Evolutionary conservation across 2,329 filamentous ascomycete species (phyloP), one percentile per base, ranked within the genome.

Genomic region (Stagonosporopsis rhizophila): DNA sequence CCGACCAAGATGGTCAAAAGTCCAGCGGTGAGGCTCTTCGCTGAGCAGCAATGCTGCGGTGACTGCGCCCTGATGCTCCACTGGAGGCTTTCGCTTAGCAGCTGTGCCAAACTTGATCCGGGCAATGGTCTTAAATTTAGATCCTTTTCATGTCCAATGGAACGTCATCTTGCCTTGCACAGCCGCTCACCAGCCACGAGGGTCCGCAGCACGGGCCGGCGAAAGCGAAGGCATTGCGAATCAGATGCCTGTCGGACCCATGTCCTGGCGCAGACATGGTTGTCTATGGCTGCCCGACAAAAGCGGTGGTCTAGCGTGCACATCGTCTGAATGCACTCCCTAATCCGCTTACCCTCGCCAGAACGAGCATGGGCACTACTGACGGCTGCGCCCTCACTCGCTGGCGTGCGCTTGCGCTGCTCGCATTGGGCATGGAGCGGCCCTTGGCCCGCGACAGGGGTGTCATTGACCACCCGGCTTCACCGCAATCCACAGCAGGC

Each of bases 401-500:
- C 64, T 60, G 52, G 40, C 51, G n/a, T 17, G 55, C 58, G 58
- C 59, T 55, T 38, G 51, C 56, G 52, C 56, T 59, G 48, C 42
- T 61, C 61, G 55, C 54, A 64, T 69, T 59, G 40, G 64, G 67
- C 51, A 61, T 64, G 56, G 65, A 50, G 61, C 49, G 56, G 46
- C 46, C 58, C 59, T 65, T 56, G 59, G 60, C 61, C 62, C 62
- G 58, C 53, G 40, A 54, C 61, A 61, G 67, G 62, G 67, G 61
- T 68, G 47, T 47, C 53, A 32, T 37, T 32, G 53, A 20, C 44
- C 48, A 47, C 27, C 42, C 65, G 64, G 66, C 52, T 66, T 72
- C 74, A 75, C 72, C 74, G 72, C 73, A 67, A 68, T 65, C 67
- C 67, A 60, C 59, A 55, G 56, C 54, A 30, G 47, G 60, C 62